Base-by-base conservation (phyloP, 176 grass and related monocot genomes). In the Aegilops umbellulata region DNA sequence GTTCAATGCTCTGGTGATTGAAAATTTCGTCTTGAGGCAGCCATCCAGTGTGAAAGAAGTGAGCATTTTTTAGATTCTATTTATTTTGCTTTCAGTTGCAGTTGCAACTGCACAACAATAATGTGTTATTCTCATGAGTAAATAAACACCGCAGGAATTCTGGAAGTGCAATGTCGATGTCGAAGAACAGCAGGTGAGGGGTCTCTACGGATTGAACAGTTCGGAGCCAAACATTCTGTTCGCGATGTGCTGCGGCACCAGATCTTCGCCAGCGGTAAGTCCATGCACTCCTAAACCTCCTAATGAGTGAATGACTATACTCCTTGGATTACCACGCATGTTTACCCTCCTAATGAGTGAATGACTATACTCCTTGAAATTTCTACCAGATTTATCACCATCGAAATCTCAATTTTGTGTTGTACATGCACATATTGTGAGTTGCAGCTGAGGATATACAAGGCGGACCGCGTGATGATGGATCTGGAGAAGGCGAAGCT, bases 231-330 rank as follows among this genome's bases (percentile, higher is more conserved):
- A 99, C 74, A 88, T 96, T 51, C 41, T 93, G 17, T 99, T 99
- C 82, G 92, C 97, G 7, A 51, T 99, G 41, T 96, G 97, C 86
- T 96, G 84, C 73, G 97, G 94, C 20, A 92, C 79, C 81, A 94
- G 89, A 88, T 93, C 94, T 78, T 99, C 94, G 71, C 97, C 97
- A 64, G 97, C 97, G 26, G 97, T 98, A 85, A 95, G 84, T 80
- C 12, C 20, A 62, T 68, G 71, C 26, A 25, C 19, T 16, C 35
- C 17, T 11, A 53, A 7, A 38, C 16, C n/a, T 17, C 13, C 3
- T 10, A 46, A 9, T 74, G 36, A 3, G 2, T 30, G 12, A 17
- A 7, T 20, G 51, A 20, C 15, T 0, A 53, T 19, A 20, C 1
- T 20, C 51, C 17, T 22, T 22, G 19, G 22, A 57, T 8, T 57